These are phyloP conservation scores for Jaminaea rosea DNA, from an alignment of 1,284 basidiomycete species.

Conservation along the genomic window DNA sequence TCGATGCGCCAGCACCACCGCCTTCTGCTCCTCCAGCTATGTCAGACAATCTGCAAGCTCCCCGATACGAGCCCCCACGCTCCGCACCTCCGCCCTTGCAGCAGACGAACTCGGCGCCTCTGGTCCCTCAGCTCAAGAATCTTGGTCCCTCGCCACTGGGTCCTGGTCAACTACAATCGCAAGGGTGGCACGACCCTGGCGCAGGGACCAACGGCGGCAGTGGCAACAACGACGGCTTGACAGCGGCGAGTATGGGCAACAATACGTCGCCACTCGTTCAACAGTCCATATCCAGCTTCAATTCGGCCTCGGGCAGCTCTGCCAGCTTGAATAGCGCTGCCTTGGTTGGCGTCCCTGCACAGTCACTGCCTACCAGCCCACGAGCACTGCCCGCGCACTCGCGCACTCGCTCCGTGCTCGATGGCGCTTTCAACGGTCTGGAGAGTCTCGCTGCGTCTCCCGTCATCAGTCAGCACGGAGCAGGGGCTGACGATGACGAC, in stretches of 20 bases:
- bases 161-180: background rate
- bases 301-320: no score
- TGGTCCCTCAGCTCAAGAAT: constrained; percentile 1
- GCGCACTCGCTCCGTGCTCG: background rate
- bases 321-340: no score
- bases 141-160: background rate
- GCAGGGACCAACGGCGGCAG: background rate
- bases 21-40: constrained; percentile 7
- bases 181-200: background rate
- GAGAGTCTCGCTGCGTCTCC: no score
- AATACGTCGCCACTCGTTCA: no score
- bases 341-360: no score
- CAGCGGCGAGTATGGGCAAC: no score
- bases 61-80: background rate
- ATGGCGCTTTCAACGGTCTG: background rate
- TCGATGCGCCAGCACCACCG: constrained; percentile 8
- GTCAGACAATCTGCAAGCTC: background rate
- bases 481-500: no score
- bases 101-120: constrained; percentile 1
- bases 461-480: no score
- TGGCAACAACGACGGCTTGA: no score
- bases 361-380: background rate
- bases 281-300: no score
- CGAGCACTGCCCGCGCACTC: background rate
- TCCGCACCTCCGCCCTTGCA: background rate